These are phyloP conservation scores for Picochlorum sp. DNA, from an alignment of 139 green algal species.

Conservation along the genomic window DNA sequence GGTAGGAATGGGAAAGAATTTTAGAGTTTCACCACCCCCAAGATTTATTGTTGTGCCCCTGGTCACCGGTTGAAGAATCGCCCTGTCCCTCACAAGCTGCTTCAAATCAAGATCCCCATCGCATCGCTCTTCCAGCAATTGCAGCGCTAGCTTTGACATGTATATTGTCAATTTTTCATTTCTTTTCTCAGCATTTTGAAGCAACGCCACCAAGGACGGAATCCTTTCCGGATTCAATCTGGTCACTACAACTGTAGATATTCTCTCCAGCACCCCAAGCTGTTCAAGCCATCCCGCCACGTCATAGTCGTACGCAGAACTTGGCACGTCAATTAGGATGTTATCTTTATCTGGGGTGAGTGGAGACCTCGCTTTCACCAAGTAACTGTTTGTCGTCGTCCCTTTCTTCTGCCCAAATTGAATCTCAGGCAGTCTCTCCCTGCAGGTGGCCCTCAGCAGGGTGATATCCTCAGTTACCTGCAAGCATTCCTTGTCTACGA, in stretches of 20 bases:
- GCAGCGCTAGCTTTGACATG: slow-evolving; percentile 65
- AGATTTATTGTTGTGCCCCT: slow-evolving; percentile 6
- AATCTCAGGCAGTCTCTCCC: slow-evolving; percentile 29
- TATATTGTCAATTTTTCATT: slow-evolving; percentile 28
- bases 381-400: slow-evolving; percentile 85
- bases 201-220: slow-evolving; percentile 49
- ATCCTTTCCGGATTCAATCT: slow-evolving; percentile 77
- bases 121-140: slow-evolving; percentile 30
- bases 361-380: slow-evolving; percentile 33
- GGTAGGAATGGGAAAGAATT: slow-evolving; percentile 57
- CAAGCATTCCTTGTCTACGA: neutral
- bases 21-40: slow-evolving; percentile 12
- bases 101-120: slow-evolving; percentile 1
- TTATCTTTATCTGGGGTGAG: neutral
- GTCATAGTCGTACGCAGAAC: slow-evolving; percentile 47
- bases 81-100: neutral
- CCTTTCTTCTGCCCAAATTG: slow-evolving; percentile 66
- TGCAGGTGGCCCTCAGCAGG: slow-evolving; percentile 22
- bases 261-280: slow-evolving; percentile 1
- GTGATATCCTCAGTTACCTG: slow-evolving; percentile 19
- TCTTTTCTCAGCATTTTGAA: slow-evolving; percentile 20
- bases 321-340: slow-evolving; percentile 71
- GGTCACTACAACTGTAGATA: slow-evolving; percentile 70
- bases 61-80: neutral
- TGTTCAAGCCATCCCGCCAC: slow-evolving; percentile 34